phyloP scores from a whole-genome alignment of 2,329 filamentous ascomycete genomes.

The Cordyceps tenuipes region DNA sequence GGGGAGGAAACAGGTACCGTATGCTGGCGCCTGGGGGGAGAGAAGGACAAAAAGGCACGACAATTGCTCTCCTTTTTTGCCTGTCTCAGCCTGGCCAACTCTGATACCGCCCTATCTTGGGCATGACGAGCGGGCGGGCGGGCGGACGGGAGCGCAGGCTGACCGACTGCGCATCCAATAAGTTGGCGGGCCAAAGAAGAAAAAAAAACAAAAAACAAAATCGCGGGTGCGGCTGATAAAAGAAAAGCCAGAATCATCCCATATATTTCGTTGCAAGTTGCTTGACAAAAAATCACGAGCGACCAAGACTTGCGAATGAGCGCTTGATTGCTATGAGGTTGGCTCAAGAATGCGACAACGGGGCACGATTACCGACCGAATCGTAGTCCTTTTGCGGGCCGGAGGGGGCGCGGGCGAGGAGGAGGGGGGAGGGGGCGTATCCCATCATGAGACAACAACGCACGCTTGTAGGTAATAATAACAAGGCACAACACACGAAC shows the following conservation, averaged over 20 bases:
- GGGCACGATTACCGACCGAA: slow-evolving; percentile 13
- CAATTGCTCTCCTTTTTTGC: not conserved
- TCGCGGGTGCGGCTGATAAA: not conserved
- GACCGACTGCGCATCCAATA: not conserved
- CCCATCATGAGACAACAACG: not conserved
- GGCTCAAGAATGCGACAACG: slow-evolving; percentile 11
- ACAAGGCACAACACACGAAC: not conserved
- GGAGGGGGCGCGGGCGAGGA: not conserved
- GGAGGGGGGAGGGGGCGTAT: not conserved
- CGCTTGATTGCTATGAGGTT: slow-evolving; percentile 3
- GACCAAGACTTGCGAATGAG: too few relatives aligned
- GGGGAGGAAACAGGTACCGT: too few relatives aligned
- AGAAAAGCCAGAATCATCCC: too few relatives aligned
- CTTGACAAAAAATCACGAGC: too few relatives aligned
- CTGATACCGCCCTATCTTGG: not conserved
- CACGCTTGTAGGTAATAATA: not conserved
- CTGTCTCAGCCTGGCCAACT: not conserved
- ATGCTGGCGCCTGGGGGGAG: too few relatives aligned
- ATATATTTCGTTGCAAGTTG: too few relatives aligned
- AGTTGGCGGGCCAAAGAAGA: too few relatives aligned
- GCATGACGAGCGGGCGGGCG: not conserved
- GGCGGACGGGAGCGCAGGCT: not conserved
- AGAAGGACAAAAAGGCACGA: too few relatives aligned
- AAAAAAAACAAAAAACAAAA: not conserved
- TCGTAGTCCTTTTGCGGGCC: slow-evolving; percentile 10